Conservation (phyloP, 1,139 yeast species). For the Lodderomyces orthopsilosis region DNA sequence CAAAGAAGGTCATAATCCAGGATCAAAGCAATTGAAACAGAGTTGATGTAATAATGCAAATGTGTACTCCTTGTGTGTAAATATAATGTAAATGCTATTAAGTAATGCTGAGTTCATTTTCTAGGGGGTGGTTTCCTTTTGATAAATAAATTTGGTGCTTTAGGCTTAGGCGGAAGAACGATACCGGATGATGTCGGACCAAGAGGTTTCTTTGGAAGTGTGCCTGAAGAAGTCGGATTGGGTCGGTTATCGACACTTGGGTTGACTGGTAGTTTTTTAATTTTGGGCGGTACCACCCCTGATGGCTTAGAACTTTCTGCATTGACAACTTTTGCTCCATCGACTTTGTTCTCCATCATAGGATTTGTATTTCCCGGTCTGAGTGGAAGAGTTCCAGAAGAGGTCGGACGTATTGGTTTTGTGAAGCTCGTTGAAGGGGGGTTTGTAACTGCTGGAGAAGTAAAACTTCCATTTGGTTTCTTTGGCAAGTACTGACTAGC, state of each 20-base stretch:
- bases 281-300: no score
- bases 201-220: slow-evolving; percentile 1
- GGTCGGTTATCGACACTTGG: neutral
- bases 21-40: neutral
- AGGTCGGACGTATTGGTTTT: slow-evolving; percentile 4
- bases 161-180: slow-evolving; percentile 16
- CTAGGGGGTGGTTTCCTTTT: slow-evolving; percentile 13
- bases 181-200: slow-evolving; percentile 19
- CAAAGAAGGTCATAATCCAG: neutral
- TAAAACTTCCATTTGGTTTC: neutral
- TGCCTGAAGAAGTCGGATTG: slow-evolving; percentile 5
- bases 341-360: neutral
- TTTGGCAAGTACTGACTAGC: neutral
- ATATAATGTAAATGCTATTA: neutral
- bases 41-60: neutral
- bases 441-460: slow-evolving; percentile 1
- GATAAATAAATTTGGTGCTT: slow-evolving; percentile 18
- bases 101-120: neutral
- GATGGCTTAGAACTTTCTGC: neutral
- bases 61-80: neutral
- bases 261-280: no score
- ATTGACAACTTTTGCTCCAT: neutral
- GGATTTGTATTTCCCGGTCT: slow-evolving; percentile 7
- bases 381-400: slow-evolving; percentile 6
- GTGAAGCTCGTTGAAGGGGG: neutral